Conservation (phyloP, 495 filamentous ascomycete genomes). For the Aspergillus wentii region DNA sequence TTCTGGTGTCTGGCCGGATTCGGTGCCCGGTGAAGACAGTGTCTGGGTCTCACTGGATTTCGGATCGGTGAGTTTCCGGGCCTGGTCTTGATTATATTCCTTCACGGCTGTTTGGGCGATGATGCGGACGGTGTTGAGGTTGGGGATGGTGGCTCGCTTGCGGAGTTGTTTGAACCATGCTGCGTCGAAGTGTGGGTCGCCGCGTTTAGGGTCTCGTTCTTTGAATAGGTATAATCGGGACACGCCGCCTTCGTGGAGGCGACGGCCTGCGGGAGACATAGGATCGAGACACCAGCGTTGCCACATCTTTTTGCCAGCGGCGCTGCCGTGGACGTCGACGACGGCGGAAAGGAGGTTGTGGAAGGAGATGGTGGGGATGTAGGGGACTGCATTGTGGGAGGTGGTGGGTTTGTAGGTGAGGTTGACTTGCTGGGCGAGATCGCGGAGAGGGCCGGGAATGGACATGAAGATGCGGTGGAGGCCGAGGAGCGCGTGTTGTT, state of each 20-base stretch:
- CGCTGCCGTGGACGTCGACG: slow-evolving; percentile 41
- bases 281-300: slow-evolving; percentile 36
- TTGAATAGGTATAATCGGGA: slow-evolving; percentile 16
- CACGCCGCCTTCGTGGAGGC: slow-evolving; percentile 27
- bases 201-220: slow-evolving; percentile 17
- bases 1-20: slow-evolving; percentile 12
- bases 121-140: slow-evolving; percentile 38
- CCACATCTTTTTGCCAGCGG: slow-evolving; percentile 34
- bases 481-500: slow-evolving; percentile 23
- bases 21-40: too few species aligned
- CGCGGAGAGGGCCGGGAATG: slow-evolving; percentile 21
- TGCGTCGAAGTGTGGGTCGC: slow-evolving; percentile 25
- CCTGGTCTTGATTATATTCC: too few species aligned
- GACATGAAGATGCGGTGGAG: slow-evolving; percentile 21
- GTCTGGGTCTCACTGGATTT: too few species aligned
- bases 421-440: slow-evolving; percentile 14
- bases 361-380: slow-evolving; percentile 38
- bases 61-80: too few species aligned
- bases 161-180: slow-evolving; percentile 21
- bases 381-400: slow-evolving; percentile 13
- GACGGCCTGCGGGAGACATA: slow-evolving; percentile 11
- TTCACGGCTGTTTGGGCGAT: slow-evolving; percentile 32
- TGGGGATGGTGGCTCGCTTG: slow-evolving; percentile 25
- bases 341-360: slow-evolving; percentile 42
- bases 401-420: slow-evolving; percentile 7